Conservation (phyloP, 2,329 filamentous ascomycete genomes). For the Bipolaris victoriae region DNA sequence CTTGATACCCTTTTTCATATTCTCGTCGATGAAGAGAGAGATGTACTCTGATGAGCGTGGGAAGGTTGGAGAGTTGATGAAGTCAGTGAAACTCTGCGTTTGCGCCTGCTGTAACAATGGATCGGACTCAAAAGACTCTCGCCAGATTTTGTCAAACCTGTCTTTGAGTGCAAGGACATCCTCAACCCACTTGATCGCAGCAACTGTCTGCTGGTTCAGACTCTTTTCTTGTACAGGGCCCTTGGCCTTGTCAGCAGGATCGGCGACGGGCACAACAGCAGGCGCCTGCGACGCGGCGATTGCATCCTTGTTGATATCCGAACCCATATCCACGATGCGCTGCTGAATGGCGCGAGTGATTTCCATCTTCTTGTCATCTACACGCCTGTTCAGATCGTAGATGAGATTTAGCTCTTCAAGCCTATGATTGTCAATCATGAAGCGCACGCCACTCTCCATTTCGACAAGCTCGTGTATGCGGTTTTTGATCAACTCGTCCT, state of each 20-base stretch:
- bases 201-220: slow-evolving; percentile 79
- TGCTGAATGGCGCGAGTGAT: slow-evolving; percentile 74
- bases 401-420: slow-evolving; percentile 78
- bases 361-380: slow-evolving; percentile 74
- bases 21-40: slow-evolving; percentile 96
- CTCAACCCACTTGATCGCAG: slow-evolving; percentile 94
- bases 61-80: slow-evolving; percentile 81
- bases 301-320: slow-evolving; percentile 77
- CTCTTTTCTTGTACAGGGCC: slow-evolving; percentile 53
- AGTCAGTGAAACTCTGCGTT: slow-evolving; percentile 85
- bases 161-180: slow-evolving; percentile 85
- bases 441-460: slow-evolving; percentile 83
- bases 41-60: slow-evolving; percentile 85
- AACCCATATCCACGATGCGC: slow-evolving; percentile 79
- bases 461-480: slow-evolving; percentile 82
- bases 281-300: slow-evolving; percentile 62
- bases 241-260: slow-evolving; percentile 60
- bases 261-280: slow-evolving; percentile 50
- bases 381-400: slow-evolving; percentile 77
- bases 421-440: slow-evolving; percentile 92
- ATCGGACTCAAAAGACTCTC: slow-evolving; percentile 74
- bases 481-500: slow-evolving; percentile 76
- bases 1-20: slow-evolving; percentile 90
- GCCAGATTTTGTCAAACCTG: slow-evolving; percentile 85
- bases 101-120: slow-evolving; percentile 79